Base-by-base conservation (phyloP, 1,284 basidiomycete species). In the Cryptococcus hybrid region DNA sequence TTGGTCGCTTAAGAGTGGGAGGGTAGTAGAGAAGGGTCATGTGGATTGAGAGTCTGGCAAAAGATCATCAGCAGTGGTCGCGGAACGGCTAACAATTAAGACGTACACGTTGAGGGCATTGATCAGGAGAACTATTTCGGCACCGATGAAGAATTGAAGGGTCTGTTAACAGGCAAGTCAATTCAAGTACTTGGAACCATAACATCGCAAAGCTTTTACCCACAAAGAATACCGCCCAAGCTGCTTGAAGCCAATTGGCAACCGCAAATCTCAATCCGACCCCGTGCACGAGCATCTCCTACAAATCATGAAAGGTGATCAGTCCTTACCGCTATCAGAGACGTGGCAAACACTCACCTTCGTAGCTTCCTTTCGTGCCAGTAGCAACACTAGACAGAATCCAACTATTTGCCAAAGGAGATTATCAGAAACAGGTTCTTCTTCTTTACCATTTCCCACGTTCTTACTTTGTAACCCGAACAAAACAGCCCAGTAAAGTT, bases 181-280 rank as follows among this genome's bases (percentile, higher is more conserved):
- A 42, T 42, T 42, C 88, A 85, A 1, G 58, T 50, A 47, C 51
- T 51, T 34, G n/a, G 12, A 30, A n/a, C 24, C 34, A 18, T 36
- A 39, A 12, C 39, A 24, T 15, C 9, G 12, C 87, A 82, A 5
- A 91, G 75, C 0, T 24, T 24, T 24, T 24, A 67, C 83, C 38
- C 65, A 91, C 88, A 84, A 88, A 93, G 62, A 86, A 80, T 44
- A 93, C 83, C 0, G 88, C 88, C 89, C 90, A 94, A 3, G 84
- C 75, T 0, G 88, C 90, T 84, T 91, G 87, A 6, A 88, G 67
- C 82, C 89, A 88, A 70, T 95, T 93, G 3, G 88, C 84, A 34
- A 89, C 71, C 0, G 92, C 88, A 46, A 94, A 82, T 1, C 87
- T 82, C 3, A 88, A 71, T 0, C 91, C 91, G 8, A 92, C 88